Evolutionary conservation across 768 basidiomycete species (phyloP), one percentile per base, ranked within the genome.

Genomic region (Mycena polygramma): DNA sequence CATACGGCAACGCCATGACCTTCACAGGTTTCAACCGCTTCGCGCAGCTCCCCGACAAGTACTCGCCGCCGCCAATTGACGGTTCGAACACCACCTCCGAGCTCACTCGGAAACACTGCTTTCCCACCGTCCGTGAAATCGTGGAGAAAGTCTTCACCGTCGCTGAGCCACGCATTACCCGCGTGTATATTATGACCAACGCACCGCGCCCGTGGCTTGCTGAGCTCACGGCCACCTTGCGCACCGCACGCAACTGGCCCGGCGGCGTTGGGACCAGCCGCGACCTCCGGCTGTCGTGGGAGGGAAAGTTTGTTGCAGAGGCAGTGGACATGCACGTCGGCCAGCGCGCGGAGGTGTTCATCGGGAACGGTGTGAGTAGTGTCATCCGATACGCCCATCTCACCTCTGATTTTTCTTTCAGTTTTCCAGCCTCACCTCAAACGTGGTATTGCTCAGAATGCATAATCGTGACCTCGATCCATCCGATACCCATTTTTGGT

Each of bases 301-400:
- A 91, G 75, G 86, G 88, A 63, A 85, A 85, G 70, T 86, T 85
- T 14, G 85, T 91, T 14, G 80, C 85, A 24, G 89, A 91, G 77
- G 85, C 88, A 5, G 78, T 90, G 74, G 92, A 93, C 77, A 92
- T 92, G 91, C 82, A 90, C 71, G 85, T 92, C 49, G 91, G 85
- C 15, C 83, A 89, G 75, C 79, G 89, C 60, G 91, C 91, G 1
- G 87, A 91, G 73, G 83, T 89, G 66, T 88, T 93, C 69, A 80
- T 93, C 51, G 92, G 92, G 10, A 93, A 93, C 75, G 92, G 91
- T 66, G 91, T 91, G 75, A 72, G 90, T 86, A 19, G 39, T 4
- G 4, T 9, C 2, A 8, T 15, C 41, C 20, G 7, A 19, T 17
- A 41, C 10, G 24, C 48, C 49, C 7, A 6, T 43, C 11, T 37